Evolutionary conservation across 345 rosid genomes (phyloP), one percentile per base, ranked within the genome.

Genomic region (Rhizophora apiculata): DNA sequence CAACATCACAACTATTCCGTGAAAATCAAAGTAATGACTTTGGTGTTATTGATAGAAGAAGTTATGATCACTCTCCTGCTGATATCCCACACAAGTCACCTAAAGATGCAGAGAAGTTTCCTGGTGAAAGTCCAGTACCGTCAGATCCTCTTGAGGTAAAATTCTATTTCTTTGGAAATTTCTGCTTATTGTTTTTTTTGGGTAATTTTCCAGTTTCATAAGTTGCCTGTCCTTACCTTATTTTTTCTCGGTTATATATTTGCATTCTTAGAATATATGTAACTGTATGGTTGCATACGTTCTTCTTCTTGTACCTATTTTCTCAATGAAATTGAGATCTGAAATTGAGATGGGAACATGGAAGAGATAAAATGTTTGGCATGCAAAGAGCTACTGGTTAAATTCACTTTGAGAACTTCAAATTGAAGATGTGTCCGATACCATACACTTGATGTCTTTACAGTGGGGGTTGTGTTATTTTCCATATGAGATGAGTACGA

Each of bases 71-170:
- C 18, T 43, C 74, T 57, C 73, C 87, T 37, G 67, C 54, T 73
- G 89, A 82, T 73, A 64, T 75, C 68, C 64, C 84, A 62, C 72
- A 78, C 22, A 72, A 86, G 78, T 65, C 67, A 61, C 73, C 83
- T 16, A 64, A 73, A 64, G 82, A 81, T 54, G 68, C 60, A 51
- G 87, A 85, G 76, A 83, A 79, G 72, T 72, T 69, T 76, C 65
- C 77, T 70, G 74, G 57, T 68, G 81, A 68, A 73, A 77, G 31
- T 72, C 72, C 79, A 56, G 90, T 89, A 32, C 79, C 90, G 52
- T 78, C 90, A 57, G 99, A 92, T 85, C 96, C 98, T 63, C 60
- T 89, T 49, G 91, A 90, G 97, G 98, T 96, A 78, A 80, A 60
- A 19, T 43, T 66, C 60, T 79, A 29, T n/a, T 46, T 62, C 61